phyloP scores from a whole-genome alignment of 208 protist species.

The Balamuthia mandrillaris region DNA sequence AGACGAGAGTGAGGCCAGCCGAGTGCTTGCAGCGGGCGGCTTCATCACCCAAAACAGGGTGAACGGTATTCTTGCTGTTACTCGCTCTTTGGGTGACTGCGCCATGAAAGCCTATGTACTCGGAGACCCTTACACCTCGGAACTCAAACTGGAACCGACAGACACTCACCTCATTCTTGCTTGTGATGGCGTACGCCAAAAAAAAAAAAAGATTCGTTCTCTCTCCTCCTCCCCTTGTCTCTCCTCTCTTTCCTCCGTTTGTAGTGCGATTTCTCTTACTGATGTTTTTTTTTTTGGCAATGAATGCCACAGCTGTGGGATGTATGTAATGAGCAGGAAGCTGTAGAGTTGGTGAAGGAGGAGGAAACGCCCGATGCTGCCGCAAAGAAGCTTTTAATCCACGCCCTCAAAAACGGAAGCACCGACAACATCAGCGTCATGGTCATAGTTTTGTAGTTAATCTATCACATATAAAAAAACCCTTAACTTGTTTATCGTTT shows the following conservation, averaged over 20 bases:
- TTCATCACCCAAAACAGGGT: slow-evolving; percentile 34
- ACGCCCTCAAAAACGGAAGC: slow-evolving; percentile 32
- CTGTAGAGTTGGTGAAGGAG: slow-evolving; percentile 11
- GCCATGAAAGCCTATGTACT: slow-evolving; percentile 38
- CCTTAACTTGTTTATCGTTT: too few relatives aligned
- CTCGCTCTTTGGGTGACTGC: slow-evolving; percentile 15
- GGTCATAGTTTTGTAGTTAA: slow-evolving; percentile 35
- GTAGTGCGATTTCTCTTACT: too few relatives aligned
- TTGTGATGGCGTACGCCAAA: slow-evolving; percentile 31
- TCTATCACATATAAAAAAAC: too few relatives aligned
- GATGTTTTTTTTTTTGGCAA: neutral
- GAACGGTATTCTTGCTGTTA: slow-evolving; percentile 39
- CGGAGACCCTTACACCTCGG: slow-evolving; percentile 6
- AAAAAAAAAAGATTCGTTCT: too few relatives aligned
- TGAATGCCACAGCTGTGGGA: slow-evolving; percentile 28
- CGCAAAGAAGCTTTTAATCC: slow-evolving; percentile 31
- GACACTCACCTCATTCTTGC: slow-evolving; percentile 28
- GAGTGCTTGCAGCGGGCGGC: slow-evolving; percentile 14
- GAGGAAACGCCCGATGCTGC: neutral
- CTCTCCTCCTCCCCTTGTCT: too few relatives aligned
- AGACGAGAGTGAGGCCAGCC: neutral
- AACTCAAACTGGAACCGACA: neutral
- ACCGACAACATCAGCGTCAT: slow-evolving; percentile 41
- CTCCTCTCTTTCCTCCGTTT: too few relatives aligned
- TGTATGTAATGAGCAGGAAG: slow-evolving; percentile 28